Evolutionary conservation across 225 moss, liverwort and hornwort species (phyloP).

Genomic region (Marchantia paleacea): DNA sequence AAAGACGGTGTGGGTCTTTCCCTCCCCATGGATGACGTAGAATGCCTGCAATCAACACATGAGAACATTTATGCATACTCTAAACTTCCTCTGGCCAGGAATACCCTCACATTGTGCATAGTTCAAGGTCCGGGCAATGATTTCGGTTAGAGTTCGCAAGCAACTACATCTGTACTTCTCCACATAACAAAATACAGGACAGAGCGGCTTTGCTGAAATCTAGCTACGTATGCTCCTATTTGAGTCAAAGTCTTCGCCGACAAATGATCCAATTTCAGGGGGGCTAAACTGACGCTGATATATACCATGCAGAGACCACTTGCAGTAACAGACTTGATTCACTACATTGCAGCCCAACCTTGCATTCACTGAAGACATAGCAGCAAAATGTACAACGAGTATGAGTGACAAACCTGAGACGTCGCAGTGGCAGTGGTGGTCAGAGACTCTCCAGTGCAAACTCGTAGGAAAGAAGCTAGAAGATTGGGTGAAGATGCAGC

Average conservation of each 20-base stretch:
- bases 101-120: no score
- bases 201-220: no score
- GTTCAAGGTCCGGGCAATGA: no score
- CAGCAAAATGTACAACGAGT: not conserved
- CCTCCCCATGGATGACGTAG: conserved; percentile 57
- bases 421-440: conserved; percentile 54
- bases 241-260: no score
- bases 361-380: not conserved
- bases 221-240: no score
- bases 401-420: conserved; percentile 37
- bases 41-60: conserved; percentile 35
- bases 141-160: no score
- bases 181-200: no score
- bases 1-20: conserved; percentile 31
- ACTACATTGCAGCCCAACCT: not conserved
- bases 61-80: not conserved
- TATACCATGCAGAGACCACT: no score
- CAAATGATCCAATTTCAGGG: no score
- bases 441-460: conserved; percentile 47
- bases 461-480: conserved; percentile 52
- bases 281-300: no score
- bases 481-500: conserved; percentile 60
- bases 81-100: no score
- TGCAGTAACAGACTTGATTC: not conserved
- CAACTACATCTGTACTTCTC: no score